Conservation (phyloP, 768 basidiomycete genomes). For the Suillus paluster region DNA sequence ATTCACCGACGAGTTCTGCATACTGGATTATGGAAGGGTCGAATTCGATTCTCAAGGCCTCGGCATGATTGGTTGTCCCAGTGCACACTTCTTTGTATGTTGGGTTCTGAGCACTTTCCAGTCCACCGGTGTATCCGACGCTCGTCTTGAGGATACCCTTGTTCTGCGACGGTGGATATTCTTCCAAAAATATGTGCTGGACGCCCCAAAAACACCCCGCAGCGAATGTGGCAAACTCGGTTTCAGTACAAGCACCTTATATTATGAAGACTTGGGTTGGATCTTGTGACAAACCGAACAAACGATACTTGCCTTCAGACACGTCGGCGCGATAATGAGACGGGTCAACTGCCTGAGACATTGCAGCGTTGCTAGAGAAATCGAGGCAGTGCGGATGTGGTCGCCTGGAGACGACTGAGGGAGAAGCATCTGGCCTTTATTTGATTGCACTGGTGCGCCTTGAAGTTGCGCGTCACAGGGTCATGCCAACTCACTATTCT, state of each 20-base stretch:
- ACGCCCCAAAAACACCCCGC: constrained; percentile 85
- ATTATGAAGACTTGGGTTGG: background rate
- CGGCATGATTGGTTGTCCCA: constrained; percentile 86
- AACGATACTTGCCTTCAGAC: constrained; percentile 33
- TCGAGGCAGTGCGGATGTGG: constrained; percentile 22
- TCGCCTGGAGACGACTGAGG: constrained; percentile 23
- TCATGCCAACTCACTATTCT: no score
- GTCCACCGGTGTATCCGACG: constrained; percentile 84
- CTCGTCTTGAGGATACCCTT: constrained; percentile 76
- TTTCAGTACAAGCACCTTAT: constrained; percentile 10
- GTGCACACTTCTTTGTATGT: constrained; percentile 77
- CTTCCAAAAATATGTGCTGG: constrained; percentile 82
- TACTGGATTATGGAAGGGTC: constrained; percentile 80
- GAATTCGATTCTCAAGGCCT: constrained; percentile 85
- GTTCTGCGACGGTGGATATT: constrained; percentile 69
- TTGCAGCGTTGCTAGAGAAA: constrained; percentile 23
- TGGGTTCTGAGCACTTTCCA: constrained; percentile 55
- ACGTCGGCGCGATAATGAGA: constrained; percentile 45
- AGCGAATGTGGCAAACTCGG: constrained; percentile 51
- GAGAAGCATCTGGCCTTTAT: no score
- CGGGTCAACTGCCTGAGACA: constrained; percentile 35
- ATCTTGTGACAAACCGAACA: constrained; percentile 5
- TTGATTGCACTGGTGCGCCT: no score
- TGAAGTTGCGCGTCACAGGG: no score
- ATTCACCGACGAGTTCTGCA: constrained; percentile 83